Percentiles rank a stretch among this genome's conserved stretches.
phyloP scores from a whole-genome alignment of 2,329 filamentous ascomycete species.

The Keithomyces neogunnii region DNA sequence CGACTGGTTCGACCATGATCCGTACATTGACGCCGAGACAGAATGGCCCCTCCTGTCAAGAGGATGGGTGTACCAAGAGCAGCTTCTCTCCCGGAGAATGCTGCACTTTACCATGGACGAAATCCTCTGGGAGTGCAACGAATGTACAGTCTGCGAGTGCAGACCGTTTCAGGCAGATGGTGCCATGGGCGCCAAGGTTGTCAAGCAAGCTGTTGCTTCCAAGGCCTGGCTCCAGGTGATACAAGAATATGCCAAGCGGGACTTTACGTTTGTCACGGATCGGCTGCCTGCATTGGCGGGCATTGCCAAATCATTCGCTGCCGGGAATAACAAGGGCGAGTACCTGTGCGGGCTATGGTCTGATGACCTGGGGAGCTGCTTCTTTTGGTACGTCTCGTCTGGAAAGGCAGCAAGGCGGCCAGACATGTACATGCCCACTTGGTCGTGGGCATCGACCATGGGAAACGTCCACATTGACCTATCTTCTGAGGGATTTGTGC shows the following conservation, averaged over 20 bases:
- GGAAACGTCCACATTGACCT: constrained; percentile 4
- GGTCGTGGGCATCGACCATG: constrained; percentile 10
- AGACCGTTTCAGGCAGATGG: background rate
- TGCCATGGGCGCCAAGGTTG: background rate
- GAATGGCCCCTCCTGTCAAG: constrained; percentile 7
- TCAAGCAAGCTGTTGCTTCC: background rate
- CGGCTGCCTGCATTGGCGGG: constrained; percentile 9
- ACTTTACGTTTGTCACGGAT: constrained; percentile 6
- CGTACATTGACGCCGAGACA: background rate
- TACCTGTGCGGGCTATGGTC: constrained; percentile 9
- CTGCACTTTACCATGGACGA: constrained; percentile 12
- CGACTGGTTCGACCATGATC: background rate
- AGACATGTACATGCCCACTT: constrained; percentile 3
- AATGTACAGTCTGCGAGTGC: constrained; percentile 9
- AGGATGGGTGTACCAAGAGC: constrained; percentile 16
- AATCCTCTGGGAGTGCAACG: constrained; percentile 11
- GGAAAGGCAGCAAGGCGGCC: background rate
- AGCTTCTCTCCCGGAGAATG: constrained; percentile 11
- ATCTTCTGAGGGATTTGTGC: background rate
- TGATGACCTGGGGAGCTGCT: constrained; percentile 3
- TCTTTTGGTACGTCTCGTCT: constrained; percentile 8
- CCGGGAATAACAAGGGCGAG: background rate
- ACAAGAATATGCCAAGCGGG: constrained; percentile 5
- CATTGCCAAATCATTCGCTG: constrained; percentile 5
- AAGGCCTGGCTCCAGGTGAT: constrained; percentile 4